Evolutionary conservation across 768 basidiomycete genomes (phyloP).

Genomic region (Panus rudis): DNA sequence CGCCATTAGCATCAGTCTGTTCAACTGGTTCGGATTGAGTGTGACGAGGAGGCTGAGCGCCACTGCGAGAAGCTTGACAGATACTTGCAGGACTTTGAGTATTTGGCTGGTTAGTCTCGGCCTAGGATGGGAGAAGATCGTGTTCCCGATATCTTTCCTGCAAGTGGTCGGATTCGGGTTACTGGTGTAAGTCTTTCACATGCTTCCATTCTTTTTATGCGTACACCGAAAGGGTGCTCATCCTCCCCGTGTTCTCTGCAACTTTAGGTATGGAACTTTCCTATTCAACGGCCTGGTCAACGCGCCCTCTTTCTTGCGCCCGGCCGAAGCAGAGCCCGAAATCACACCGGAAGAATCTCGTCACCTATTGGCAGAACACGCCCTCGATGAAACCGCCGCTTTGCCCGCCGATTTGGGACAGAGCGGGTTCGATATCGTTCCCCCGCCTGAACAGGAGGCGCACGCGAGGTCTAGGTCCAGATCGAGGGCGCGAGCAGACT

Average conservation of each 20-base stretch:
- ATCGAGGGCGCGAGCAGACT: no score
- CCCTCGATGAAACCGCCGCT: constrained; percentile 75
- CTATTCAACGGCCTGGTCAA: constrained; percentile 82
- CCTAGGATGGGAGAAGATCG: constrained; percentile 83
- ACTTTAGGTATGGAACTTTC: constrained; percentile 96
- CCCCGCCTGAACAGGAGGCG: constrained; percentile 21
- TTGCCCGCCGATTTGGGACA: constrained; percentile 78
- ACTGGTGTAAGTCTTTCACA: constrained; percentile 63
- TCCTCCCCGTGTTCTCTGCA: constrained; percentile 7
- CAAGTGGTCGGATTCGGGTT: constrained; percentile 83
- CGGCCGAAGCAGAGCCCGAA: constrained; percentile 23
- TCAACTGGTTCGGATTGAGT: constrained; percentile 75
- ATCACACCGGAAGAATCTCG: constrained; percentile 23
- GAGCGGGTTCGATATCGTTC: constrained; percentile 78
- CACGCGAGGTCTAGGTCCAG: no score
- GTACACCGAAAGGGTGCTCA: no score
- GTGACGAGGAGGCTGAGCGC: constrained; percentile 93
- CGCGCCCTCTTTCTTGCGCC: constrained; percentile 54
- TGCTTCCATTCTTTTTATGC: constrained; percentile 6
- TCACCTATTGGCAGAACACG: constrained; percentile 51
- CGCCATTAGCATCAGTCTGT: constrained; percentile 44
- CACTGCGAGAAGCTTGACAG: constrained; percentile 84
- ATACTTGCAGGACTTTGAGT: constrained; percentile 91
- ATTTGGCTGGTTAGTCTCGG: constrained; percentile 92
- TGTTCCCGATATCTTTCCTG: constrained; percentile 75